Base-by-base conservation (phyloP, 169 alveolate species). In the Cryptosporidium ryanae region DNA sequence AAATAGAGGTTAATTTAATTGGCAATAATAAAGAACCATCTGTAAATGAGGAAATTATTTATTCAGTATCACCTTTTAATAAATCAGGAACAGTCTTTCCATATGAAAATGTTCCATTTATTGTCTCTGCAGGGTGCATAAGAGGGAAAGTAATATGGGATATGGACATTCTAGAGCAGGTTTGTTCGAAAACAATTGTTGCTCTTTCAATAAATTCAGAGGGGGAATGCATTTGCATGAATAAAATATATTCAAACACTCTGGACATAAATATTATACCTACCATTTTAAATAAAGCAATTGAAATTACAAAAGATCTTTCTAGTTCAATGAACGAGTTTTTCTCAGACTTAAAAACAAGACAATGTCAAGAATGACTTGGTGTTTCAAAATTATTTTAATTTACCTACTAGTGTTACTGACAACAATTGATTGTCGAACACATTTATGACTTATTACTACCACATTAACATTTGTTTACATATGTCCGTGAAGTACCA, bases 101-200 rank as follows among this genome's bases (percentile, higher is more conserved):
- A 21, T 59, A 27, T 6, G 32, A 76, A 34, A 70, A 61, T 43
- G 38, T 76, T 1, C 87, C 87, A 15, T 27, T 76, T 17, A 61
- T 76, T 34, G 59, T 55, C 38, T 59, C 87, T 4, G 87, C 87
- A 17, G 87, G 87, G 10, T 76, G 49, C 32, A 76, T 76, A 25
- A 55, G 71, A 38, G 71, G 71, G 3, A 76, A 76, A 59, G 64
- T 76, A 10, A 17, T 76, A 38, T 76, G 87, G 87, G 87, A 76
- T 38, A 76, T 76, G 87, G 59, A 76, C 21, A 76, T 76, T 2
- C 87, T 57, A 32, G 87, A 76, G 38, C 65, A 76, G 43, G 50
- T 61, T 32, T 76, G 76, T 52, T 55, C 87, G 15, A 76, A 76
- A 38, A 38, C 87, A 3, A 76, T 76, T 48, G 63, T 76, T 18